Evolutionary conservation across 2,329 filamentous ascomycete genomes (phyloP), one percentile per base, ranked within the genome.

Genomic region (Arthroderma uncinatum): DNA sequence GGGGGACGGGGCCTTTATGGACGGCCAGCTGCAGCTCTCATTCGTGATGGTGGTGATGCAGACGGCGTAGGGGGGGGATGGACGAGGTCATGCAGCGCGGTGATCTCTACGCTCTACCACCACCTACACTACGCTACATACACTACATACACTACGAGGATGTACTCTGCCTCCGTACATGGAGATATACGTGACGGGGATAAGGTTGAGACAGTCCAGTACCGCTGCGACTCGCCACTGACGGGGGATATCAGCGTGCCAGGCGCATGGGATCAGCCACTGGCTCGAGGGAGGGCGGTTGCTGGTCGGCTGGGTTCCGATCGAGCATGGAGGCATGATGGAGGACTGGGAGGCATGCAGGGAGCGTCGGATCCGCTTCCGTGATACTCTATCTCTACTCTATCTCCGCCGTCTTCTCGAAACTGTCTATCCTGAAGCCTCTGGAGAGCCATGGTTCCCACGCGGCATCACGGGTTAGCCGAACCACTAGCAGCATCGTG

Each of bases 31-130:
- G 39, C 39, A 42, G 39, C 39, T 42, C 39, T 42, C 39, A 42
- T 42, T 42, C 39, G 39, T 42, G 39, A 42, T 42, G 39, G 39
- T 42, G 39, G 39, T 42, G 39, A 42, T 42, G 39, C 39, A 42
- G 39, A 42, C 16, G 19, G 21, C 39, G 39, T 19, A 42, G 39
- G 39, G 39, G 39, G 39, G 39, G 39, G 39, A 42, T 42, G 39
- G 39, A 42, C 39, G 39, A 42, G 16, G 39, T 42, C 39, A 42
- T 42, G 39, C 39, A 42, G 39, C 16, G 16, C 19, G 39, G 9
- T 19, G 39, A 42, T 42, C 39, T n/a, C n/a, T 42, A n/a, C n/a
- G n/a, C n/a, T n/a, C n/a, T n/a, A n/a, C n/a, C n/a, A n/a, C n/a
- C 16, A 21, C 19, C 16, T 23, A 9, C 39, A 21, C 19, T 42